phyloP scores from a whole-genome alignment of 164 flowering plant genomes.

The Kalanchoe fedtschenkoi region DNA sequence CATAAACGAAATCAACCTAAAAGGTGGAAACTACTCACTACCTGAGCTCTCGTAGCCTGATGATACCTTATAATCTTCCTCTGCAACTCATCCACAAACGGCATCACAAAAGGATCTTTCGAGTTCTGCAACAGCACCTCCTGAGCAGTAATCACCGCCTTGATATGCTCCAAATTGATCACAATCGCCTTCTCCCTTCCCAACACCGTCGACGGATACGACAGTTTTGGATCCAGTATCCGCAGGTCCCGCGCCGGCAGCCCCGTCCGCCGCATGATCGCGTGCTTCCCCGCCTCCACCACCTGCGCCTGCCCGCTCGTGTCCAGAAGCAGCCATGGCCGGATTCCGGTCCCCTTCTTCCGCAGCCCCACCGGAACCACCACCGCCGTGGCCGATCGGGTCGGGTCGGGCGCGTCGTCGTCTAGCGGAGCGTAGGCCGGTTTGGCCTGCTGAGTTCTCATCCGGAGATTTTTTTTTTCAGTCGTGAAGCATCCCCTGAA shows the following conservation, averaged over 20 bases:
- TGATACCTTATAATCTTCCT: neutral
- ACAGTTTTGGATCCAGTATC: constrained; percentile 27
- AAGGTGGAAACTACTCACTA: neutral
- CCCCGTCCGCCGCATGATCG: constrained; percentile 28
- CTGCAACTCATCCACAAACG: constrained; percentile 22
- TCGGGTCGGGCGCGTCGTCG: neutral
- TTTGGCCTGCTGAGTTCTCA: constrained; percentile 7
- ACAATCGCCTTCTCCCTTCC: constrained; percentile 33
- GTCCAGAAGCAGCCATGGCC: constrained; percentile 34
- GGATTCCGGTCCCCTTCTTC: constrained; percentile 11
- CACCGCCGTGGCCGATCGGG: neutral
- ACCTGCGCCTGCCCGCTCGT: constrained; percentile 21
- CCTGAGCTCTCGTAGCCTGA: neutral
- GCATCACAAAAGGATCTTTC: constrained; percentile 24
- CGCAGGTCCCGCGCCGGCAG: constrained; percentile 28
- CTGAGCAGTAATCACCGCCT: constrained; percentile 27
- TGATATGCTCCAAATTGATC: constrained; percentile 31
- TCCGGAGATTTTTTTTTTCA: neutral
- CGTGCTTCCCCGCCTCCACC: constrained; percentile 26
- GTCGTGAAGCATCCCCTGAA: neutral
- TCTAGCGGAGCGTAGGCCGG: neutral
- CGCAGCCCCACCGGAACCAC: neutral
- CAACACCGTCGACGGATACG: constrained; percentile 24
- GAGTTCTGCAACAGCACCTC: constrained; percentile 27
- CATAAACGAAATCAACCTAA: neutral